Conservation (phyloP, 2,329 filamentous ascomycete genomes). For the Pestalotiopsis sp. region DNA sequence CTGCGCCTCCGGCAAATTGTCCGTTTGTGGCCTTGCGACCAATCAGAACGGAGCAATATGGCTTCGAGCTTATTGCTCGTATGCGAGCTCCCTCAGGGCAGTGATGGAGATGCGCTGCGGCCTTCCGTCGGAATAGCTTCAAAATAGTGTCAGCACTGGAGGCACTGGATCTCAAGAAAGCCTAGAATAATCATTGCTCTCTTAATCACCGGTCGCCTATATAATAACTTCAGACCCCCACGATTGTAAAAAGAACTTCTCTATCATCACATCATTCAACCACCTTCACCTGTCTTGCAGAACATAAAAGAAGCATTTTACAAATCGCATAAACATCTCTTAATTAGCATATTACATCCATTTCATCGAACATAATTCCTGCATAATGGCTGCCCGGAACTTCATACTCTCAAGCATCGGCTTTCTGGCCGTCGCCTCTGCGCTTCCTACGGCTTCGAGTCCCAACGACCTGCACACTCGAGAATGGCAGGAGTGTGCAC, state of each 20-base stretch:
- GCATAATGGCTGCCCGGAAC: background rate
- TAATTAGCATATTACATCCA: background rate
- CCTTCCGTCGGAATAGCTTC: background rate
- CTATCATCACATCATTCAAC: background rate
- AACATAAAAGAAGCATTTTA: background rate
- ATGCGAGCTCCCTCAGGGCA: background rate
- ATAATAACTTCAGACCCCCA: background rate
- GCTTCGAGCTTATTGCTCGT: background rate
- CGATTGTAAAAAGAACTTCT: background rate
- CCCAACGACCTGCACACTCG: background rate
- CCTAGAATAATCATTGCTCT: background rate
- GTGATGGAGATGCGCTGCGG: background rate
- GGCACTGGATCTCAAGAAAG: background rate
- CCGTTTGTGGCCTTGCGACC: background rate
- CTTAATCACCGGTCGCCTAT: background rate
- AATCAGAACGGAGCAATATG: background rate
- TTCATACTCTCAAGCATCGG: background rate
- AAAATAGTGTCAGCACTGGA: background rate
- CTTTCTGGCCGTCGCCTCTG: background rate
- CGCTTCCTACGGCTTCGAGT: background rate
- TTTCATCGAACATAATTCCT: background rate
- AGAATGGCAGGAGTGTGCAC: too few species aligned
- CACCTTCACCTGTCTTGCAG: background rate
- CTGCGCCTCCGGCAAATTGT: background rate
- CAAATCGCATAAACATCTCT: background rate